Evolutionary conservation across 2,329 filamentous ascomycete genomes (phyloP).

Genomic region (Gyromitra esculenta): DNA sequence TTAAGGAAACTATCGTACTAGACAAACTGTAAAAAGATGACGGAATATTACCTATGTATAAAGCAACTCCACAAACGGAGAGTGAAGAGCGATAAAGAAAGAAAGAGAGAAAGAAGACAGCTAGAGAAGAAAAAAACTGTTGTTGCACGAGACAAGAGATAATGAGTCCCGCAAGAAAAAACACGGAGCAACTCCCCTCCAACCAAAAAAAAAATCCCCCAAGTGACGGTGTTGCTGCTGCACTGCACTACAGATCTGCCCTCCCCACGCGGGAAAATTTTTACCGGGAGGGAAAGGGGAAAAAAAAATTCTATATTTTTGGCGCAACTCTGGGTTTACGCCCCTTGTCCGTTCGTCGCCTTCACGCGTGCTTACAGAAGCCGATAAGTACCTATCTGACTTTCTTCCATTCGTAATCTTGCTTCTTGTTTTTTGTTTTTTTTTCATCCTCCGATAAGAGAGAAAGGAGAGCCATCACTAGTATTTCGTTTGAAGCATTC

Average conservation of each 20-base stretch:
- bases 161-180: conserved; percentile 22
- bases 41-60: conserved; percentile 39
- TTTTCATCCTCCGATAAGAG: too few relatives aligned
- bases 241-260: conserved; percentile 33
- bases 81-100: conserved; percentile 28
- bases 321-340: conserved; percentile 15
- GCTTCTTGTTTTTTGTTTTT: conserved; percentile 20
- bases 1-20: conserved; percentile 26
- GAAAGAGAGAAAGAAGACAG: not conserved
- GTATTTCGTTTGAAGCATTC: too few relatives aligned
- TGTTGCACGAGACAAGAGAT: conserved; percentile 26
- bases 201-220: not conserved
- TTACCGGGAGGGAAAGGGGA: conserved; percentile 31
- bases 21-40: conserved; percentile 16
- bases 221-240: conserved; percentile 34
- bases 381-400: not conserved
- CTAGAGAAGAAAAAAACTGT: not conserved
- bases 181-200: conserved; percentile 12
- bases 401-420: conserved; percentile 14
- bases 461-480: too few relatives aligned
- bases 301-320: conserved; percentile 29
- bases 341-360: not conserved
- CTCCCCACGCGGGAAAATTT: conserved; percentile 38
- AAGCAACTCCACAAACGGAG: conserved; percentile 27
- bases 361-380: not conserved